phyloP scores from a whole-genome alignment of 192 early-diverging fungal genomes.

The Coemansia reversa region DNA sequence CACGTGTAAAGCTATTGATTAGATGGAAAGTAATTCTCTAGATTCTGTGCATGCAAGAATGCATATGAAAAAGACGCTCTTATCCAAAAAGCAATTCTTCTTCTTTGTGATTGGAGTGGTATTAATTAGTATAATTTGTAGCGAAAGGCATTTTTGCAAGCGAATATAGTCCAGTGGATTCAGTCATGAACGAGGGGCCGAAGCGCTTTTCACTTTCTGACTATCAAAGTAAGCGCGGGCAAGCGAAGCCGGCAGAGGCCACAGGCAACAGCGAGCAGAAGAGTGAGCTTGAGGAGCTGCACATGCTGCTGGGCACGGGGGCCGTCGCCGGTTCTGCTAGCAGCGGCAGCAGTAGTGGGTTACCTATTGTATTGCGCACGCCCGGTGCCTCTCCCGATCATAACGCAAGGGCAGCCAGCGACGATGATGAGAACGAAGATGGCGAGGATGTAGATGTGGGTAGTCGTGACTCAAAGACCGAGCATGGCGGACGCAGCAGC shows the following conservation, averaged over 20 bases:
- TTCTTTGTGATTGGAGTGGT: too few relatives aligned
- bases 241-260: constrained; percentile 28
- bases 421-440: constrained; percentile 16
- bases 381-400: constrained; percentile 46
- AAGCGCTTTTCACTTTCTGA: constrained; percentile 55
- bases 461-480: neutral
- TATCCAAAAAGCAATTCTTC: too few relatives aligned
- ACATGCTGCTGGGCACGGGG: constrained; percentile 49
- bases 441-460: constrained; percentile 29
- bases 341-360: neutral
- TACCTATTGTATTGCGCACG: constrained; percentile 28
- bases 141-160: neutral
- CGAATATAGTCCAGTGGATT: neutral
- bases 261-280: constrained; percentile 25
- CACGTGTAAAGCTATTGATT: too few relatives aligned
- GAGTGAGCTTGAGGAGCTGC: constrained; percentile 55
- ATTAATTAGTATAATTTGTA: too few relatives aligned
- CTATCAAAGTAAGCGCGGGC: constrained; percentile 51
- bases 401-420: neutral
- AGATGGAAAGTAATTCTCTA: too few relatives aligned
- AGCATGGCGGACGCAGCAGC: neutral
- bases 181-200: constrained; percentile 46
- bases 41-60: too few relatives aligned
- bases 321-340: neutral
- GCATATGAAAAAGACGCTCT: too few relatives aligned